These are phyloP conservation scores for Hericium coralloides DNA, from an alignment of 768 basidiomycete species.

Conservation along the genomic window DNA sequence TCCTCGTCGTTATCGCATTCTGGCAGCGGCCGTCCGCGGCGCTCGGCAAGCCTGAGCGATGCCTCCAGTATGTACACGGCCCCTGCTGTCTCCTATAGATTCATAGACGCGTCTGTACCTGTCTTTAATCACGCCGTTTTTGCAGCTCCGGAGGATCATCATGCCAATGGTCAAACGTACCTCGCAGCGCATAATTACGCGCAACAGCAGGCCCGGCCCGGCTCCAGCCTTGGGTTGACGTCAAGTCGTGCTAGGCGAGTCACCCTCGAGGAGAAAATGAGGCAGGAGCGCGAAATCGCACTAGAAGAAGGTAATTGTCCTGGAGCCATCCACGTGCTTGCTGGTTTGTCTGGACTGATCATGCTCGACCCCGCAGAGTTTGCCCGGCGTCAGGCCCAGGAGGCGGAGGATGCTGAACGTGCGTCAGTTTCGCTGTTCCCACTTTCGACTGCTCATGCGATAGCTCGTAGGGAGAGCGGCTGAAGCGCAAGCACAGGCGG, in stretches of 20 bases:
- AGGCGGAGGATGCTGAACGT: constrained; percentile 33
- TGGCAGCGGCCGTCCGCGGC: constrained; percentile 46
- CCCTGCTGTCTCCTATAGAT: not conserved
- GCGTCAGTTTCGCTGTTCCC: constrained; percentile 10
- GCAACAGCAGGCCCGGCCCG: constrained; percentile 27
- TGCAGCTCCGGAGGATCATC: not conserved
- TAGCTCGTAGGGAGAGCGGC: constrained; percentile 14
- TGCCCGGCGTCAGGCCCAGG: constrained; percentile 18
- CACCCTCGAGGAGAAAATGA: constrained; percentile 37
- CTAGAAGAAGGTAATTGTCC: constrained; percentile 34
- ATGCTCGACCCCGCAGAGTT: constrained; percentile 16
- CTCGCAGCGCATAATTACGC: constrained; percentile 2
- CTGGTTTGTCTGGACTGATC: not conserved
- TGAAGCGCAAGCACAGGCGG: constrained; percentile 6
- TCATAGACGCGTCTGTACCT: not conserved
- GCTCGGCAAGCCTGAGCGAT: constrained; percentile 75
- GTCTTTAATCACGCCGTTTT: not conserved
- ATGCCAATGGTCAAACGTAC: not conserved
- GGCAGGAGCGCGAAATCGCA: constrained; percentile 25
- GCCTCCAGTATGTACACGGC: constrained; percentile 30
- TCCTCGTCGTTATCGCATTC: constrained; percentile 27
- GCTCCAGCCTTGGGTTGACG: constrained; percentile 30
- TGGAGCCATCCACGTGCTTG: constrained; percentile 9
- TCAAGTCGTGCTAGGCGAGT: constrained; percentile 25
- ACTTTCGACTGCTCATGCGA: not conserved